These are phyloP conservation scores for Gaeumannomyces sp. DNA, from an alignment of 2,329 filamentous ascomycete genomes.

Conservation along the genomic window DNA sequence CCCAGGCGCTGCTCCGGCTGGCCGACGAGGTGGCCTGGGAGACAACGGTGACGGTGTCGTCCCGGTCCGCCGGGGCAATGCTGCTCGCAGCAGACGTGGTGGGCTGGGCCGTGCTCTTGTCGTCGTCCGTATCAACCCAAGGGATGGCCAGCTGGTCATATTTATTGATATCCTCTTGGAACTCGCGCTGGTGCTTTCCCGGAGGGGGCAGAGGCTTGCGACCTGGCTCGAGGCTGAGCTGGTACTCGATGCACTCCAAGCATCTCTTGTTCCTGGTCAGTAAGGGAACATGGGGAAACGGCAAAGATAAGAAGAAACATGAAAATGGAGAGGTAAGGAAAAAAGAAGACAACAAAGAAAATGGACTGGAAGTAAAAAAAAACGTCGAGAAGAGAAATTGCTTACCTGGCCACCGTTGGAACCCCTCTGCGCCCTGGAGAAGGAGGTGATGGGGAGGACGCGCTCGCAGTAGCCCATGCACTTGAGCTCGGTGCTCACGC, in stretches of 20 bases:
- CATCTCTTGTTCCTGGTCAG: neutral
- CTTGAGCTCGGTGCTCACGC: neutral
- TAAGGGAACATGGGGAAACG: neutral
- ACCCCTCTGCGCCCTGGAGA: constrained; percentile 1
- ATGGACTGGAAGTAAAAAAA: neutral
- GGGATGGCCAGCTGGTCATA: too few species aligned
- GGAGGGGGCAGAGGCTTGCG: constrained; percentile 1
- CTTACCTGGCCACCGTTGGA: neutral
- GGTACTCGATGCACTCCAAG: constrained; percentile 1
- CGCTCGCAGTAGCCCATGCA: constrained; percentile 5
- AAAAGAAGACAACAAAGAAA: neutral
- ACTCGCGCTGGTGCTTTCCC: neutral
- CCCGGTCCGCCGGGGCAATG: neutral
- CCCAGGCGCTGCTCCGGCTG: neutral
- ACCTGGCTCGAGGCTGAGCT: constrained; percentile 7
- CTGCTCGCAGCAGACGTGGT: neutral
- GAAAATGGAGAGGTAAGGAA: neutral
- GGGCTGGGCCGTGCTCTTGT: neutral
- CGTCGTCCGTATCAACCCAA: neutral
- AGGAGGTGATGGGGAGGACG: constrained; percentile 1
- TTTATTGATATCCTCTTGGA: neutral
- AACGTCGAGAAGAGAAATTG: neutral
- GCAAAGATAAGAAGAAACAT: neutral
- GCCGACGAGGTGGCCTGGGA: neutral
- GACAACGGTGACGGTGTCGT: neutral